Evolutionary conservation across 2,329 filamentous ascomycete species (phyloP), one percentile per base, ranked within the genome.

Genomic region (Ophiostoma montium): DNA sequence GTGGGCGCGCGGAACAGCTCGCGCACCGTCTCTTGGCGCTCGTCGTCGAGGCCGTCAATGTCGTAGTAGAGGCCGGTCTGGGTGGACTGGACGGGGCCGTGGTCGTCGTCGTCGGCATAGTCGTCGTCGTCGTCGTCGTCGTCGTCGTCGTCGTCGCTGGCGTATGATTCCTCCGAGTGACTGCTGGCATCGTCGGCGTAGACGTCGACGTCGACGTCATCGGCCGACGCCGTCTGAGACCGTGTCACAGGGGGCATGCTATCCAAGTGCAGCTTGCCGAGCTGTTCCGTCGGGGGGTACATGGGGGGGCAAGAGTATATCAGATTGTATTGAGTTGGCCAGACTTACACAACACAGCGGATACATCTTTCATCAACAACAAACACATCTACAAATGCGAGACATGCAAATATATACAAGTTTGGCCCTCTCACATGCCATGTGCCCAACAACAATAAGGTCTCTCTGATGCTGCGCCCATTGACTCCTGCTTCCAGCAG

Each of bases 1-100:
- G 54, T 45, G 2, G 49, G 44, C 12, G 57, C 50, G 21, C 57
- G 62, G 53, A 75, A 71, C 21, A 69, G 62, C 44, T 70, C 67
- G 15, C 68, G 63, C 9, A 75, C 64, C 1, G 56, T 43, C 33
- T 56, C 54, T 16, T 53, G 39, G 4, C 44, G 50, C 31, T 56
- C 54, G 39, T 56, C 54, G 53, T 62, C 60, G 12, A 66, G 59
- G 16, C 52, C 51, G 35, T 61, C 57, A 8, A 66, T 50, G 18
- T 60, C 60, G 51, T 66, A 66, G 11, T 47, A 39, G 48, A 58
- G 59, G n/a, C 58, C 57, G n/a, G 61, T 62, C n/a, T 59, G 58
- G 1, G 63, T 62, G 11, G 64, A 65, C 18, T 58, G 58, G 39
- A 63, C 57, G 45, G 56, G 53, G 5, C 51, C 54, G 21, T 52